Conservation (phyloP, 2,329 filamentous ascomycete genomes). For the Phialophora chinensis region DNA sequence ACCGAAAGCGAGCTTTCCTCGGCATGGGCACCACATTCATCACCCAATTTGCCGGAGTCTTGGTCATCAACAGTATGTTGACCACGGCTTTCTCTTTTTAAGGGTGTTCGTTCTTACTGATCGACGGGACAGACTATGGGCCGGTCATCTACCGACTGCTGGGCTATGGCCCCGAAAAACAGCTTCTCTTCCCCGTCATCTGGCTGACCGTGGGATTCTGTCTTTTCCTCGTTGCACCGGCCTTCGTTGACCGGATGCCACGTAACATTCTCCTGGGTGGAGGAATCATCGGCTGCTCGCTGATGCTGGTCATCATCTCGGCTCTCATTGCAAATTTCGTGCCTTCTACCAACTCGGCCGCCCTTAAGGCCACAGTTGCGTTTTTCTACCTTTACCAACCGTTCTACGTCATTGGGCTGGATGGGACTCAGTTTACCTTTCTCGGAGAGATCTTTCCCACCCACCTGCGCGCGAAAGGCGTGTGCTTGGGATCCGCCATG, state of each 20-base stretch:
- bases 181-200: conserved; percentile 24
- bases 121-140: conserved; percentile 23
- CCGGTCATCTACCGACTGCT: conserved; percentile 26
- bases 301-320: conserved; percentile 23
- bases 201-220: conserved; percentile 25
- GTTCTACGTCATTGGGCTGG: background rate
- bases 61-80: conserved; percentile 50
- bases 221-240: conserved; percentile 18
- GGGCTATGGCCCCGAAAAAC: conserved; percentile 28
- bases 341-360: conserved; percentile 36
- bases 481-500: conserved; percentile 16
- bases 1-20: conserved; percentile 30
- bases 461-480: conserved; percentile 29
- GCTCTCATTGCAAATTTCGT: conserved; percentile 34
- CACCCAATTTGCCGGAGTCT: conserved; percentile 40
- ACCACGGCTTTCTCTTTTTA: conserved; percentile 5
- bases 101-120: conserved; percentile 4
- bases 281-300: conserved; percentile 32
- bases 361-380: conserved; percentile 46
- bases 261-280: conserved; percentile 31
- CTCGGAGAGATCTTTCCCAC: conserved; percentile 30
- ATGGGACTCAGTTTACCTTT: conserved; percentile 24
- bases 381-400: conserved; percentile 42
- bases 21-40: conserved; percentile 26
- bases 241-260: conserved; percentile 14